Percentiles rank a stretch among this genome's conserved stretches.
phyloP scores from a whole-genome alignment of 2,329 filamentous ascomycete genomes.

The Fusarium napiforme region DNA sequence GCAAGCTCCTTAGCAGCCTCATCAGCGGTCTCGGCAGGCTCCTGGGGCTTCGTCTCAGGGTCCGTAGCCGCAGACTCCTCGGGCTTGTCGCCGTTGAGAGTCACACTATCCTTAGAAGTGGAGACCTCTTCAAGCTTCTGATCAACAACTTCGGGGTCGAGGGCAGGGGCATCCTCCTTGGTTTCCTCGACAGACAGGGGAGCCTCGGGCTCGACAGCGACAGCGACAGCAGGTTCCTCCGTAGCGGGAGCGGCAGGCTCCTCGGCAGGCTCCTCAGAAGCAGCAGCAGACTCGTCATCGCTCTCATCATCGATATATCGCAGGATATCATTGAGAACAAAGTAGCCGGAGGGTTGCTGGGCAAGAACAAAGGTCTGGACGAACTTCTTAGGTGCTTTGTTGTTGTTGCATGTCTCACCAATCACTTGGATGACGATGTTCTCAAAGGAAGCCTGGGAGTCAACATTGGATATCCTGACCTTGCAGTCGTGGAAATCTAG shows the following conservation, averaged over 20 bases:
- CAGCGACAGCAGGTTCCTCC: constrained; percentile 45
- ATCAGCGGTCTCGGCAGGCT: constrained; percentile 55
- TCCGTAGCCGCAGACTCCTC: constrained; percentile 52
- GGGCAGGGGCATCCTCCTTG: constrained; percentile 43
- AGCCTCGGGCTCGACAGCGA: constrained; percentile 50
- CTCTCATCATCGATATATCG: constrained; percentile 88
- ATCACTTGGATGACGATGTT: constrained; percentile 99
- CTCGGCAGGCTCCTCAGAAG: constrained; percentile 50
- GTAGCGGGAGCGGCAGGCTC: constrained; percentile 47
- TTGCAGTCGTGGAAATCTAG: constrained; percentile 98
- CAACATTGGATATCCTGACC: constrained; percentile 96
- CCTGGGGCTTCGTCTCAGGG: constrained; percentile 52
- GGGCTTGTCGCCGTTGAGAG: constrained; percentile 48
- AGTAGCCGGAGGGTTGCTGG: constrained; percentile 96
- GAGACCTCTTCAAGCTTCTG: constrained; percentile 78
- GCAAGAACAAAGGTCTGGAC: constrained; percentile 98
- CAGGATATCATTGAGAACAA: constrained; percentile 98
- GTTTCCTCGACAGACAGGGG: constrained; percentile 44
- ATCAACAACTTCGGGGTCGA: constrained; percentile 69
- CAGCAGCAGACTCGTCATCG: constrained; percentile 71
- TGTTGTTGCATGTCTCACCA: constrained; percentile 96
- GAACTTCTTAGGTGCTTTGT: constrained; percentile 91
- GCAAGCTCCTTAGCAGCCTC: constrained; percentile 63
- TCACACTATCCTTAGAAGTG: constrained; percentile 50
- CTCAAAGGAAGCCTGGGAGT: constrained; percentile 90